These are phyloP conservation scores for Microcyclosporella mali DNA, from an alignment of 2,329 filamentous ascomycete species.

Conservation along the genomic window DNA sequence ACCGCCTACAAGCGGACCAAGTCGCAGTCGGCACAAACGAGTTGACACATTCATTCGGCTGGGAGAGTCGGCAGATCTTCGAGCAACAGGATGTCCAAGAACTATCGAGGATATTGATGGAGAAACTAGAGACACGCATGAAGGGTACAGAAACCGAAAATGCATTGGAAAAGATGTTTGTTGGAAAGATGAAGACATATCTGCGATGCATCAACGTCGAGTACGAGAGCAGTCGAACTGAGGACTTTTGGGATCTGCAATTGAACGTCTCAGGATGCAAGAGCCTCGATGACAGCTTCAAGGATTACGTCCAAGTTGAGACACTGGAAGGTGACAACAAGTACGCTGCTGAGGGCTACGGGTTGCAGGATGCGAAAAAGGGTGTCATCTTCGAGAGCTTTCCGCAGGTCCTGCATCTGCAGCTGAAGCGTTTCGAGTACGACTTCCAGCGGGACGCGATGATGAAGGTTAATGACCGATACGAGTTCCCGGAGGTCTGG, in stretches of 20 bases:
- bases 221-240: slow-evolving; percentile 89
- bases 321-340: slow-evolving; percentile 98
- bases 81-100: slow-evolving; percentile 99
- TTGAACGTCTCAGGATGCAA: slow-evolving; percentile 93
- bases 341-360: slow-evolving; percentile 87
- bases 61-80: slow-evolving; percentile 96
- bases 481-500: slow-evolving; percentile 79
- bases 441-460: slow-evolving; percentile 93
- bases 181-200: slow-evolving; percentile 97
- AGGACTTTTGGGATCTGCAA: slow-evolving; percentile 99
- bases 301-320: slow-evolving; percentile 93
- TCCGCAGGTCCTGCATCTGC: slow-evolving; percentile 86
- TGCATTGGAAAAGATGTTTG: slow-evolving; percentile 82
- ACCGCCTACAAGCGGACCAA: slow-evolving; percentile 82
- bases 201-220: slow-evolving; percentile 98
- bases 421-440: slow-evolving; percentile 96
- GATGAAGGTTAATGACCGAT: slow-evolving; percentile 96
- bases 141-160: slow-evolving; percentile 91
- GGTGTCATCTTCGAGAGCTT: slow-evolving; percentile 96
- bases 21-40: slow-evolving; percentile 83
- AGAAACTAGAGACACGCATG: slow-evolving; percentile 95
- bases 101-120: slow-evolving; percentile 92
- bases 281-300: slow-evolving; percentile 87
- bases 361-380: slow-evolving; percentile 93
- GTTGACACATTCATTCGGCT: slow-evolving; percentile 92